Conservation (phyloP, 192 early-diverging fungal species). For the Coemansia interrupta region DNA sequence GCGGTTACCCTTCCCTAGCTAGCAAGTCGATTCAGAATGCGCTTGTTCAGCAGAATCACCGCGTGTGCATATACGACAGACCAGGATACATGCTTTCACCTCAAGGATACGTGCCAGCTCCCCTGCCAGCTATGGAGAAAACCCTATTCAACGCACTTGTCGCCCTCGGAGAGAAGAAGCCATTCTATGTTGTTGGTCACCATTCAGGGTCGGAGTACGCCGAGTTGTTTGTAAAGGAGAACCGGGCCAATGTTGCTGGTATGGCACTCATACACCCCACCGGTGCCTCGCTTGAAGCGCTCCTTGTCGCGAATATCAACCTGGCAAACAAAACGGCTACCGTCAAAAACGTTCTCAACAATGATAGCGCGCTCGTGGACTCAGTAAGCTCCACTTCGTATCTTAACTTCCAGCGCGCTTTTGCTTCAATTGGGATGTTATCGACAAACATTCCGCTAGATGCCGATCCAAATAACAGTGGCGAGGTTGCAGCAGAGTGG, state of each 20-base stretch:
- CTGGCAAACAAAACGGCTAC: not conserved
- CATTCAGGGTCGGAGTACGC: conserved; percentile 41
- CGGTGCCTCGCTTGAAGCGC: conserved; percentile 13
- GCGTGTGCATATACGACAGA: conserved; percentile 39
- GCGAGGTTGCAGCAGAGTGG: conserved; percentile 23
- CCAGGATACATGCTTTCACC: conserved; percentile 45
- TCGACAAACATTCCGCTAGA: conserved; percentile 6
- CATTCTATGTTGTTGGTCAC: conserved; percentile 41
- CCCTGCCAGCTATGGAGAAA: conserved; percentile 11
- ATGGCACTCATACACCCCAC: conserved; percentile 40
- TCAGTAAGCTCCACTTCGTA: not conserved
- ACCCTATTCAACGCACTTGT: conserved; percentile 20
- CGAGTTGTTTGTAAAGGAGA: conserved; percentile 20
- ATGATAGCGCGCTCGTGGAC: conserved; percentile 12
- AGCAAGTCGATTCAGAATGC: conserved; percentile 24
- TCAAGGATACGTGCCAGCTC: conserved; percentile 31
- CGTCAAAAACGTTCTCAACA: not conserved
- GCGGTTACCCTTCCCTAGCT: conserved; percentile 27
- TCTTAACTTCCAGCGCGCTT: conserved; percentile 21
- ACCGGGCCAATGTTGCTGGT: conserved; percentile 15
- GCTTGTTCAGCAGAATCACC: conserved; percentile 21
- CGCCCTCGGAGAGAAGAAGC: conserved; percentile 16
- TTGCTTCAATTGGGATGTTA: conserved; percentile 28
- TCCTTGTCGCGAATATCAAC: conserved; percentile 8
- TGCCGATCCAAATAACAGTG: conserved; percentile 1